A percentile compares a stretch with the other conserved stretches of the same genome.
phyloP scores from a whole-genome alignment of 305 asterid species.

The Fraxinus nigra region DNA sequence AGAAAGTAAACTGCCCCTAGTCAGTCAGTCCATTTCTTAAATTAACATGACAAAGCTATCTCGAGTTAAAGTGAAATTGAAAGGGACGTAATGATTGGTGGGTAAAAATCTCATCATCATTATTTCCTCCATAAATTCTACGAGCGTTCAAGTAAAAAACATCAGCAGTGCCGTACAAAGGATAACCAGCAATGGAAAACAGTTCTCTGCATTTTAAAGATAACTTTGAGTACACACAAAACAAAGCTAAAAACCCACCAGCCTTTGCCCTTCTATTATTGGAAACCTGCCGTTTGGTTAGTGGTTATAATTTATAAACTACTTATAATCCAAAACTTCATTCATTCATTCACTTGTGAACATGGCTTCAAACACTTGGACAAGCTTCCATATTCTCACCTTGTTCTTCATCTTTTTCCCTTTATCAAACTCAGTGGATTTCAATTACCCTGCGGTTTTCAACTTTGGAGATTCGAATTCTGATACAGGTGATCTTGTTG shows the following conservation, averaged over 20 bases:
- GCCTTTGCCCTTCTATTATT: neutral
- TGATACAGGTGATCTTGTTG: conserved; percentile 80
- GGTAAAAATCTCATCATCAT: neutral
- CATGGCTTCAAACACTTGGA: conserved; percentile 32
- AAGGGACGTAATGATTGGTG: neutral
- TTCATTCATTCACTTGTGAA: neutral
- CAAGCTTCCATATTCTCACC: conserved; percentile 19
- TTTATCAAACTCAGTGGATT: conserved; percentile 49
- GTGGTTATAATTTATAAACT: neutral
- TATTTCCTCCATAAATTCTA: neutral
- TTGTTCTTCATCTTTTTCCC: conserved; percentile 29
- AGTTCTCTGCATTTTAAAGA: conserved; percentile 28
- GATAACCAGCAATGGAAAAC: conserved; percentile 22
- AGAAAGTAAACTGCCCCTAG: neutral
- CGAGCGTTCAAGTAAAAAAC: neutral
- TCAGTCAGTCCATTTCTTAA: neutral
- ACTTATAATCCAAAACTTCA: neutral
- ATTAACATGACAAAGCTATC: neutral
- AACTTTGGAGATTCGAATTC: conserved; percentile 98
- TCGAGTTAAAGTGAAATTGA: neutral
- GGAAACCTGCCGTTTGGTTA: conserved; percentile 12
- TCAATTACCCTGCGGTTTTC: conserved; percentile 85
- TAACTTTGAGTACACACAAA: conserved; percentile 44
- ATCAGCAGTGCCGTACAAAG: neutral
- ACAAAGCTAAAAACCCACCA: conserved; percentile 15